These are phyloP conservation scores for Shiraia sp. DNA, from an alignment of 2,329 filamentous ascomycete genomes.

Conservation along the genomic window DNA sequence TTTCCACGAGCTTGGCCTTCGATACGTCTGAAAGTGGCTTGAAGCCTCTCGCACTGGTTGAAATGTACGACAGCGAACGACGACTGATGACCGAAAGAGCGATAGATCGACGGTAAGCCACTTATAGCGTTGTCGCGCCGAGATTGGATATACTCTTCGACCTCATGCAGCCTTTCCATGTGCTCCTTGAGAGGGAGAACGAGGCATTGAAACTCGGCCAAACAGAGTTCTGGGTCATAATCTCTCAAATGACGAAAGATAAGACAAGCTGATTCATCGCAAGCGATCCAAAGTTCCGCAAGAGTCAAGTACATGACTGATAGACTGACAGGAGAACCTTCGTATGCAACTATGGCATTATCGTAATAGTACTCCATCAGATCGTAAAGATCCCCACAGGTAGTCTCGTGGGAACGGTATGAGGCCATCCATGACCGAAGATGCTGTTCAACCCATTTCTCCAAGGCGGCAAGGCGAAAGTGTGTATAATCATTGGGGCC, in stretches of 20 bases:
- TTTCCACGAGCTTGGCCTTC: constrained; percentile 40
- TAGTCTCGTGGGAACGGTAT: constrained; percentile 19
- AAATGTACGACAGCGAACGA: constrained; percentile 58
- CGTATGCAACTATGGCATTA: constrained; percentile 37
- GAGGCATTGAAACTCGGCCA: constrained; percentile 48
- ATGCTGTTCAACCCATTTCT: constrained; percentile 53
- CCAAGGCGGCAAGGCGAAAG: constrained; percentile 51
- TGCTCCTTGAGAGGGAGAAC: constrained; percentile 51
- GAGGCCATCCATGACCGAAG: constrained; percentile 47
- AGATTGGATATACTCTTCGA: constrained; percentile 55
- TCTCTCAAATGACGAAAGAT: constrained; percentile 49
- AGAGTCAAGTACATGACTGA: constrained; percentile 62
- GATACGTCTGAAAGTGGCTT: constrained; percentile 46
- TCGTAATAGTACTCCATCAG: constrained; percentile 20
- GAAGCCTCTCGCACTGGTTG: constrained; percentile 48
- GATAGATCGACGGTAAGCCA: constrained; percentile 43
- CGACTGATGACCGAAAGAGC: constrained; percentile 31
- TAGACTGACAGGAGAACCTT: constrained; percentile 48
- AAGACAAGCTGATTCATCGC: constrained; percentile 53
- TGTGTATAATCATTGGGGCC: constrained; percentile 13
- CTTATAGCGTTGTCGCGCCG: constrained; percentile 29
- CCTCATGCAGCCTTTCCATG: constrained; percentile 49
- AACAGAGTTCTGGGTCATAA: constrained; percentile 54
- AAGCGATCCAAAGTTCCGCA: constrained; percentile 63
- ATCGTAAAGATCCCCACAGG: constrained; percentile 23